A percentile compares a stretch with the other conserved stretches of the same genome.
Evolutionary conservation across 805 yeast species (phyloP).

Genomic region (Sugiyamaella smithiae): DNA sequence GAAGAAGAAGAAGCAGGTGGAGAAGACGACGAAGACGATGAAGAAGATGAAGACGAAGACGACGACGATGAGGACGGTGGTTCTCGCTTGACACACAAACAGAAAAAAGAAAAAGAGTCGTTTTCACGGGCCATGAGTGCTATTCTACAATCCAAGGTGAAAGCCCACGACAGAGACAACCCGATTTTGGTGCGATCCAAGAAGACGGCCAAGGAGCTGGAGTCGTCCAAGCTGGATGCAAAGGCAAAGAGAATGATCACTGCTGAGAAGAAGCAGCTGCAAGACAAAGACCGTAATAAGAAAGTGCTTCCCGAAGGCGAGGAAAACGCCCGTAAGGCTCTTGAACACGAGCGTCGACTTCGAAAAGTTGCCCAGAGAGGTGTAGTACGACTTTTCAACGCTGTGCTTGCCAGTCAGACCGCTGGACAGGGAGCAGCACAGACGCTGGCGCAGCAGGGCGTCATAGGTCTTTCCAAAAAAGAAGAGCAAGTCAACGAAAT

Average conservation of each 20-base stretch:
- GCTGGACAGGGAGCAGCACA: slow-evolving; percentile 35
- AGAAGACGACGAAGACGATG: slow-evolving; percentile 12
- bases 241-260: slow-evolving; percentile 72
- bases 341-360: slow-evolving; percentile 66
- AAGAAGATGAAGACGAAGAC: slow-evolving; percentile 13
- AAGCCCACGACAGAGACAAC: slow-evolving; percentile 84
- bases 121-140: slow-evolving; percentile 85
- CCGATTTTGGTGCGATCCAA: slow-evolving; percentile 86
- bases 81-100: slow-evolving; percentile 1
- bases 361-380: slow-evolving; percentile 86
- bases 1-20: slow-evolving; percentile 26
- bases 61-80: slow-evolving; percentile 9
- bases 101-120: slow-evolving; percentile 37
- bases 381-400: slow-evolving; percentile 80
- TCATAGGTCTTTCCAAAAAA: slow-evolving; percentile 31
- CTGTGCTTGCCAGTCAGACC: slow-evolving; percentile 74
- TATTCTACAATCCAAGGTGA: slow-evolving; percentile 76
- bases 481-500: slow-evolving; percentile 61
- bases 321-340: slow-evolving; percentile 48
- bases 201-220: slow-evolving; percentile 68
- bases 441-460: slow-evolving; percentile 20
- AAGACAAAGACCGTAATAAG: slow-evolving; percentile 64
- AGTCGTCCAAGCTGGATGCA: slow-evolving; percentile 74
- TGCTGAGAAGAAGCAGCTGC: slow-evolving; percentile 65
- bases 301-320: slow-evolving; percentile 66